Conservation (phyloP, 768 basidiomycete genomes). For the Thelephora aurantiotincta region DNA sequence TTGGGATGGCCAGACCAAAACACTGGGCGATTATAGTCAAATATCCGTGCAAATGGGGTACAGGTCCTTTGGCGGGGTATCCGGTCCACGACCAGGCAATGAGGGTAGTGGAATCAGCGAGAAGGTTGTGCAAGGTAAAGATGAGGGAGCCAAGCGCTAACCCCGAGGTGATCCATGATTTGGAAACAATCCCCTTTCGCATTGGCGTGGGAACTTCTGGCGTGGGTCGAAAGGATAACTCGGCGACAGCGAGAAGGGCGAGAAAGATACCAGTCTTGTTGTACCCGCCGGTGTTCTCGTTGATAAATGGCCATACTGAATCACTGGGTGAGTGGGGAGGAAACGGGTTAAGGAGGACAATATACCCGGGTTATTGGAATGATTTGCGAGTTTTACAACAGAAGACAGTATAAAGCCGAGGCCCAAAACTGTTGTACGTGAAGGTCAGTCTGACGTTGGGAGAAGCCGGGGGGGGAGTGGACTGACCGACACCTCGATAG, state of each 20-base stretch:
- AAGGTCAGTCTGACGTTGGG: background rate
- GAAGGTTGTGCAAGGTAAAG: slow-evolving; percentile 57
- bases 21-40: slow-evolving; percentile 52
- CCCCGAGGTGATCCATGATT: slow-evolving; percentile 25
- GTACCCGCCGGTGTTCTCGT: slow-evolving; percentile 49
- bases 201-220: slow-evolving; percentile 6
- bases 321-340: background rate
- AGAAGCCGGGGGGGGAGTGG: background rate
- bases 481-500: slow-evolving; percentile 39
- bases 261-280: slow-evolving; percentile 53
- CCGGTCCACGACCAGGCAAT: slow-evolving; percentile 87
- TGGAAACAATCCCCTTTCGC: background rate
- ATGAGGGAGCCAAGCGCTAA: slow-evolving; percentile 54
- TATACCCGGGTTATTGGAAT: slow-evolving; percentile 67
- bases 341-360: background rate
- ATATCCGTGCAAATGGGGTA: slow-evolving; percentile 57
- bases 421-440: slow-evolving; percentile 34
- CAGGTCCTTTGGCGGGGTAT: slow-evolving; percentile 60
- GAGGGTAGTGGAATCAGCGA: slow-evolving; percentile 65
- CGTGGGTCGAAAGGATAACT: slow-evolving; percentile 32
- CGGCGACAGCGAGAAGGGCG: slow-evolving; percentile 41
- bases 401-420: slow-evolving; percentile 55
- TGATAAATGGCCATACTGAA: slow-evolving; percentile 68
- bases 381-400: slow-evolving; percentile 61
- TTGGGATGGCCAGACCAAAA: slow-evolving; percentile 35